Base-by-base conservation (phyloP, 2,329 filamentous ascomycete species). In the Fusarium avenaceum region DNA sequence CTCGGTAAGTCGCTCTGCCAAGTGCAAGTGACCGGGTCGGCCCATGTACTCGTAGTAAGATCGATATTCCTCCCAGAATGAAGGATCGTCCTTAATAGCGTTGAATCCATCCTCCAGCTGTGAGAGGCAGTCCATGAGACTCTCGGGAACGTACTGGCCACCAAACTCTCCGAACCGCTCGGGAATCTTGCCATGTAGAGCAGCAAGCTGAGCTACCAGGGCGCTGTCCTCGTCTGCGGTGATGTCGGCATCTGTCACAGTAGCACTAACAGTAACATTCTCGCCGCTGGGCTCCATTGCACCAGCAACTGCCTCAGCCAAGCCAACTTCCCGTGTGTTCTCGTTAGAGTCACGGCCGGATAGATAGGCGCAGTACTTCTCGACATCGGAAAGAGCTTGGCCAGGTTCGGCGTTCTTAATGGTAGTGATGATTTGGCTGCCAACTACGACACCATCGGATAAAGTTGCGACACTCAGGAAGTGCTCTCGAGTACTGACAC, bases 31-130 rank as follows among this genome's bases (percentile, higher is more conserved):
- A 52, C 95, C 96, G 3, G 96, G 95, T 45, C 96, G 90, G 57
- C 94, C 94, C 91, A 99, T 99, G 85, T 96, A 99, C 39, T 93
- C 92, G 80, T 98, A 99, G 84, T 97, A 96, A 7, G 93, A 93
- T 69, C 93, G 88, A 83, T 93, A 99, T 81, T 99, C 96, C 76
- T 97, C 92, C 96, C 96, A 99, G 85, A 99, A 99, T 55, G 88
- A 86, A 6, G 93, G 91, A 76, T 98, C 95, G 67, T 96, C 89
- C 74, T 90, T 90, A 63, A 96, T 94, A 73, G 91, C 83, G 74
- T 96, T 90, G 85, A 99, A 99, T 33, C 95, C 96, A 28, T 89
- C 88, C 80, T 99, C 95, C 7, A 99, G 87, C 80, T 99, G 89
- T 1, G 90, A 90, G 61, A 99, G 83, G 77, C 95, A 98, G 82